Conservation (phyloP, 345 rosid genomes). For the Viola odorata region DNA sequence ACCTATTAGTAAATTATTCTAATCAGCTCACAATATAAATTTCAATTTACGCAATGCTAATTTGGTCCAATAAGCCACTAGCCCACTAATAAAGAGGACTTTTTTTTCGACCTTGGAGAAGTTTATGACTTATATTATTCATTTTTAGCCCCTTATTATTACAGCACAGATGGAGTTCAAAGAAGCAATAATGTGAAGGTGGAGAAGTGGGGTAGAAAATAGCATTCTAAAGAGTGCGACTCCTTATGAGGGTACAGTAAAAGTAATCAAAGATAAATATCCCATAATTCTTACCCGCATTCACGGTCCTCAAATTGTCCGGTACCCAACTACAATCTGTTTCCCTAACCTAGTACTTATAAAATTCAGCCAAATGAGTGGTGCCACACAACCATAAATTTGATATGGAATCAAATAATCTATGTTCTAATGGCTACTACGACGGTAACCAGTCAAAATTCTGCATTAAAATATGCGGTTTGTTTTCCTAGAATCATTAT, state of each 20-base stretch:
- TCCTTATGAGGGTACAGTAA: not conserved
- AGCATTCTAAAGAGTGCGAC: too few relatives aligned
- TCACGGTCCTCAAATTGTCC: constrained; percentile 68
- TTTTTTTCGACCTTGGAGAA: too few relatives aligned
- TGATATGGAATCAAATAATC: not conserved
- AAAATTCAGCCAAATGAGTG: constrained; percentile 1
- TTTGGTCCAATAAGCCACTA: too few relatives aligned
- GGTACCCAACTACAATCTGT: constrained; percentile 74
- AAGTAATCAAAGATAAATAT: not conserved
- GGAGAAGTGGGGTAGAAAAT: not conserved
- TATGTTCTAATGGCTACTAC: too few relatives aligned
- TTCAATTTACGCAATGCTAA: too few relatives aligned
- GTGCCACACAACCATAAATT: not conserved
- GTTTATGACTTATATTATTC: too few relatives aligned
- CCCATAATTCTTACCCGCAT: constrained; percentile 49
- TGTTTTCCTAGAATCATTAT: too few relatives aligned
- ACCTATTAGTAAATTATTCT: not conserved
- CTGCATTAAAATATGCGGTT: not conserved
- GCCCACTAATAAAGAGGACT: too few relatives aligned
- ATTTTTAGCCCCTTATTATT: too few relatives aligned
- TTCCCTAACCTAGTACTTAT: constrained; percentile 61
- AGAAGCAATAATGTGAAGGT: not conserved
- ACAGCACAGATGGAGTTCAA: not conserved
- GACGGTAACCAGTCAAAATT: not conserved
- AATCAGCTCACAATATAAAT: too few relatives aligned